Evolutionary conservation across 2,329 filamentous ascomycete genomes (phyloP).

Genomic region (Cercospora janseana): DNA sequence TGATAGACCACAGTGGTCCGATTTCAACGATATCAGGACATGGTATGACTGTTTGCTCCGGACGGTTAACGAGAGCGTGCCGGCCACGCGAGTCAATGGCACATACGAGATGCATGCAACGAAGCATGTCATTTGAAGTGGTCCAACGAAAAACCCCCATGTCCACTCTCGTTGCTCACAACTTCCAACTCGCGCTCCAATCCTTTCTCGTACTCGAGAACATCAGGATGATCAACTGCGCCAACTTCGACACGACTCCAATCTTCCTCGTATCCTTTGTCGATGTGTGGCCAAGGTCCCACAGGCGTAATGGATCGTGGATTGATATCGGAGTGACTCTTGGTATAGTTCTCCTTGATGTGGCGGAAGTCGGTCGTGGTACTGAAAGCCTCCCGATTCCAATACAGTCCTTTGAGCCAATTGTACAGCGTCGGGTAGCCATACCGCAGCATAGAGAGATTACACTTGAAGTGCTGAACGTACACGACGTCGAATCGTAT

Average conservation of each 20-base stretch:
- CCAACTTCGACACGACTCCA: constrained; percentile 51
- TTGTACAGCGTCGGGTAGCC: constrained; percentile 61
- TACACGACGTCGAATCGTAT: constrained; percentile 62
- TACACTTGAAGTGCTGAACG: constrained; percentile 66
- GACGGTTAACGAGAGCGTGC: no score
- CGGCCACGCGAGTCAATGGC: no score
- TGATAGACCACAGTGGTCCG: no score
- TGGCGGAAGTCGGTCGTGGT: constrained; percentile 64
- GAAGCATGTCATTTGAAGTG: constrained; percentile 8
- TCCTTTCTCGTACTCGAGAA: constrained; percentile 36
- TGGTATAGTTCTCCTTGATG: constrained; percentile 67
- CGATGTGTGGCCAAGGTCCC: constrained; percentile 60
- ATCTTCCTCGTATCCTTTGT: constrained; percentile 52
- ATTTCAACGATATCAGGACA: no score
- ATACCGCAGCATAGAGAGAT: constrained; percentile 57
- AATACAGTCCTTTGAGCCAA: constrained; percentile 61
- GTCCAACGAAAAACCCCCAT: constrained; percentile 11
- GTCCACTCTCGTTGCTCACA: neutral
- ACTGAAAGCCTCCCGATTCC: constrained; percentile 54
- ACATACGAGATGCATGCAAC: no score
- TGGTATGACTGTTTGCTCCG: no score
- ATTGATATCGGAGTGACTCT: constrained; percentile 60
- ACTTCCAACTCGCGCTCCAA: constrained; percentile 19
- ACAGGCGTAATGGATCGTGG: constrained; percentile 61
- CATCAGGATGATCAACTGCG: constrained; percentile 45